Evolutionary conservation across 2,329 filamentous ascomycete species (phyloP), one percentile per base, ranked within the genome.

Genomic region (Alternaria tenuissima): DNA sequence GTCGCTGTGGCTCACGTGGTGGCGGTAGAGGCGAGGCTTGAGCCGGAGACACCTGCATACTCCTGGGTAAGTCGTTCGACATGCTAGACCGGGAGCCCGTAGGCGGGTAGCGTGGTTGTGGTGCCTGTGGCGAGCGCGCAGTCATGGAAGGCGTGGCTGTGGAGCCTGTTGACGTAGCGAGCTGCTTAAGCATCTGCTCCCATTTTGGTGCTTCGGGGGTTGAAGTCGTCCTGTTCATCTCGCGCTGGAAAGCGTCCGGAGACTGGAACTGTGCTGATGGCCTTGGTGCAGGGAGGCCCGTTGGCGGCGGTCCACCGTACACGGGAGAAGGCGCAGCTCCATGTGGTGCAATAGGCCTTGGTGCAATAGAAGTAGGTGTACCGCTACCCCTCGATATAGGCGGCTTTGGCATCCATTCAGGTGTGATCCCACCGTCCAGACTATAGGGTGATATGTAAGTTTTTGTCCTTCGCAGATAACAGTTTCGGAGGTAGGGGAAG

Each of bases 371-470:
- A 46, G 44, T 67, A 43, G 65, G 54, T 42, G 62, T 42, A 22
- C 62, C 55, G 52, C 41, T 53, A 38, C 60, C 38, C 46, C 47
- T 48, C 16, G 56, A 49, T 12, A 32, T 48, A 11, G 65, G 51
- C 16, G 63, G 63, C 53, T 72, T 68, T 8, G 79, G 77, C 68
- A 74, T 76, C 71, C 79, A 82, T 55, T 78, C 76, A 14, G 77
- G 64, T 26, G 78, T 70, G 58, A 81, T 81, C 41, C 79, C 79
- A 59, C 78, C 78, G 61, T 77, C 76, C 52, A 75, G 75, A 65
- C 79, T 76, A 68, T 83, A 83, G 59, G 81, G 81, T 63, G 81
- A 82, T 55, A 80, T 77, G 73, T 83, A 83, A 70, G 77, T 78
- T 70, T 80, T 79, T 64, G 78, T 77, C 70, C 79, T 75, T 60